phyloP scores from a whole-genome alignment of 2,329 filamentous ascomycete species.

The Ceratocystiopsis minuta region DNA sequence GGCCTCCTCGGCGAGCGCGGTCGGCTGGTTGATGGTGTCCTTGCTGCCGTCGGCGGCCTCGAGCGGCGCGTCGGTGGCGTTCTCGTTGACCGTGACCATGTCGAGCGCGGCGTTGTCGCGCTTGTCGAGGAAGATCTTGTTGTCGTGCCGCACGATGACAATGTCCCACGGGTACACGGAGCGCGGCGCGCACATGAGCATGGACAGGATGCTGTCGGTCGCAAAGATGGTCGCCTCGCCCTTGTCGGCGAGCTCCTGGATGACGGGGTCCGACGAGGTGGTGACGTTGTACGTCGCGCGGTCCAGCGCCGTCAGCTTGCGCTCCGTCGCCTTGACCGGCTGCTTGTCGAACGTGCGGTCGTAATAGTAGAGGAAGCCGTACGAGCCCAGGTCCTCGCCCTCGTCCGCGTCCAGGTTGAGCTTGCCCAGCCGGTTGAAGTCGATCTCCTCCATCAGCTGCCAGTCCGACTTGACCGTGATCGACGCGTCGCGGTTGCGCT shows the following conservation, averaged over 20 bases:
- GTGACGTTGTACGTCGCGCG: constrained; percentile 96
- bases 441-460: constrained; percentile 92
- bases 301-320: constrained; percentile 74
- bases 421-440: constrained; percentile 89
- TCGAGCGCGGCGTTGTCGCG: constrained; percentile 86
- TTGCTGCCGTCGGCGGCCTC: constrained; percentile 85
- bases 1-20: constrained; percentile 82
- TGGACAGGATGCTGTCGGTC: constrained; percentile 91
- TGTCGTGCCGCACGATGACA: constrained; percentile 77
- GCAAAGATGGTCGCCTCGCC: constrained; percentile 93
- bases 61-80: constrained; percentile 83
- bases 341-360: constrained; percentile 90
- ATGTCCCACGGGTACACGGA: constrained; percentile 98
- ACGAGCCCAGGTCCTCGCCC: constrained; percentile 85
- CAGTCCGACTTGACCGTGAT: constrained; percentile 94
- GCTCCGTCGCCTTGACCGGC: constrained; percentile 74
- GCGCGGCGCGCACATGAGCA: constrained; percentile 96
- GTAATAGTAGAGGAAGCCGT: constrained; percentile 97
- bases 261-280: constrained; percentile 86
- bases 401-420: constrained; percentile 89
- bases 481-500: constrained; percentile 86
- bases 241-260: constrained; percentile 91
- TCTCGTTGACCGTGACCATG: constrained; percentile 98
- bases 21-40: constrained; percentile 87
- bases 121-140: constrained; percentile 99